Evolutionary conservation across 2,329 filamentous ascomycete genomes (phyloP).

Genomic region (Anthostomella pinea): DNA sequence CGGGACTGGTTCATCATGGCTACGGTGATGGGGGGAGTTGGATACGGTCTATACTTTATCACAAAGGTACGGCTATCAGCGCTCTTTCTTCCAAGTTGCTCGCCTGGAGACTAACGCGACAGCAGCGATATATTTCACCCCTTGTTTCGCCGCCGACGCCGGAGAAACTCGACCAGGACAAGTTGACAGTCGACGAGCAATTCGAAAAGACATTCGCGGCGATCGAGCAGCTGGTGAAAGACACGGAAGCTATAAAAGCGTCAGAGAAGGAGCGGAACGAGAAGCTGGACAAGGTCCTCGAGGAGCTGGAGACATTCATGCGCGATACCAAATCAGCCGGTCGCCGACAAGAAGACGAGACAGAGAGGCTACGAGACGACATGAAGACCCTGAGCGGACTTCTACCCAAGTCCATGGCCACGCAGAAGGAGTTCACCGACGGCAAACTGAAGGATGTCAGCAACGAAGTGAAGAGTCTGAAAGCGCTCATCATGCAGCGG

Average conservation of each 20-base stretch:
- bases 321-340: constrained; percentile 77
- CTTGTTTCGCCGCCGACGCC: constrained; percentile 91
- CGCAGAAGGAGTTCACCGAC: constrained; percentile 82
- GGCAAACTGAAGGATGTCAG: constrained; percentile 79
- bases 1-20: constrained; percentile 99
- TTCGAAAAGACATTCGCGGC: constrained; percentile 90
- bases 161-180: constrained; percentile 91
- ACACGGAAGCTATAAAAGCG: constrained; percentile 83
- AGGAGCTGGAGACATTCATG: constrained; percentile 82
- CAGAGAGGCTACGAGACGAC: constrained; percentile 81
- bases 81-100: not conserved
- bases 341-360: constrained; percentile 81
- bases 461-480: constrained; percentile 85
- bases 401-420: constrained; percentile 84
- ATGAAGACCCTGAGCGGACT: constrained; percentile 77
- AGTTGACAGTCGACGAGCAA: constrained; percentile 85
- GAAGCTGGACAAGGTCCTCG: constrained; percentile 75
- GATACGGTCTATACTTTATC: constrained; percentile 84
- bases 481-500: constrained; percentile 73
- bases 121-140: constrained; percentile 87
- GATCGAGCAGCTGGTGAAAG: constrained; percentile 86
- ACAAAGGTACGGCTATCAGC: constrained; percentile 63
- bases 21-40: constrained; percentile 84
- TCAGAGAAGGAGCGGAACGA: constrained; percentile 83
- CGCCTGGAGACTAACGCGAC: constrained; percentile 8